Evolutionary conservation across 2,329 filamentous ascomycete species (phyloP).

Genomic region (Aspergillus luchuensis): DNA sequence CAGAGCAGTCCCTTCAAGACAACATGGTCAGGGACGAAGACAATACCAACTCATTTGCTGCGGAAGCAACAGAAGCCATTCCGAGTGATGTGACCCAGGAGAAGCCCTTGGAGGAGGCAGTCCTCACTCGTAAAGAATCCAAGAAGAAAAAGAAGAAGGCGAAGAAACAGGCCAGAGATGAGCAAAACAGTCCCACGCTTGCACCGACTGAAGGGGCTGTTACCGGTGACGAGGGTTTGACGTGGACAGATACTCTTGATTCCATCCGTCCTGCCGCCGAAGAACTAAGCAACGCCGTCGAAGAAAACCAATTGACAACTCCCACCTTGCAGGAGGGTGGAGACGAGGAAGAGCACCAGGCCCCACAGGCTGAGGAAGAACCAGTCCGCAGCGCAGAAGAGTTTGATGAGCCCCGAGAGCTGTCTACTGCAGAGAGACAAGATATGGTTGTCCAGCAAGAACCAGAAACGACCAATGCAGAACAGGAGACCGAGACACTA

Average conservation of each 20-base stretch:
- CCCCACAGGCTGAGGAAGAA: neutral
- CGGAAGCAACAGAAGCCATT: neutral
- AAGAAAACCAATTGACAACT: neutral
- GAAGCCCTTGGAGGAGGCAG: neutral
- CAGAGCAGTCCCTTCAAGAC: neutral
- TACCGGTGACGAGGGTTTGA: neutral
- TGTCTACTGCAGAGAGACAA: neutral
- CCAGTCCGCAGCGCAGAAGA: neutral
- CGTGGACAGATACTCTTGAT: neutral
- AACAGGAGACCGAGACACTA: neutral
- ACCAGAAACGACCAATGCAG: neutral
- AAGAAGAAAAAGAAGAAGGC: constrained; percentile 29
- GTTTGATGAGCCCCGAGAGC: neutral
- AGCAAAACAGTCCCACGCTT: neutral
- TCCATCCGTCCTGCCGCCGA: neutral
- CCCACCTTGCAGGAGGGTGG: neutral
- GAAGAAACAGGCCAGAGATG: constrained; percentile 19
- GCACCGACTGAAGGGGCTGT: constrained; percentile 6
- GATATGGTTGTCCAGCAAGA: neutral
- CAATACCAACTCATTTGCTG: constrained; percentile 1
- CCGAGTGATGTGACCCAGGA: constrained; percentile 1
- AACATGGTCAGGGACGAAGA: neutral
- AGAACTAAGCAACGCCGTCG: neutral
- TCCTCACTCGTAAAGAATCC: constrained; percentile 19
- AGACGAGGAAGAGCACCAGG: neutral